These are phyloP conservation scores for Fusarium verrucosum DNA, from an alignment of 2,329 filamentous ascomycete species.

Conservation along the genomic window DNA sequence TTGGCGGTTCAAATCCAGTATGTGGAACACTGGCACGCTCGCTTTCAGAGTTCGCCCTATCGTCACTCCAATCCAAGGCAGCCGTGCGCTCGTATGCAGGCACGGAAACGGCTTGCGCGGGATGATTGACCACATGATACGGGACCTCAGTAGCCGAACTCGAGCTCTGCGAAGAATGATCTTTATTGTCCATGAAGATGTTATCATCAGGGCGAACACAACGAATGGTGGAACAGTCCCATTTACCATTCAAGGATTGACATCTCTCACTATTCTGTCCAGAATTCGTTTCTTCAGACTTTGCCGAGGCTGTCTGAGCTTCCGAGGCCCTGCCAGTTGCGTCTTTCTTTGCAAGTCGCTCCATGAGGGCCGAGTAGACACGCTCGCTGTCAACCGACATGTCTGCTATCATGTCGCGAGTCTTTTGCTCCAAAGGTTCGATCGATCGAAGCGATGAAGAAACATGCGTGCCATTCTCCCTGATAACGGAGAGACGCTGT, in stretches of 20 bases:
- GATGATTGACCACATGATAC: background rate
- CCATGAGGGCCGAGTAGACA: conserved; percentile 72
- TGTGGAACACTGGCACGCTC: background rate
- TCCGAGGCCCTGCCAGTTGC: background rate
- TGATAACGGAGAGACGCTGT: conserved; percentile 71
- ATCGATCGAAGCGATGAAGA: conserved; percentile 51
- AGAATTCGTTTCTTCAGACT: background rate
- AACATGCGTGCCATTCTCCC: conserved; percentile 59
- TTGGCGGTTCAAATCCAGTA: conserved; percentile 34
- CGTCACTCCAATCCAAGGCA: background rate
- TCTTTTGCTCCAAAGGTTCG: conserved; percentile 12
- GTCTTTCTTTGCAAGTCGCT: conserved; percentile 57
- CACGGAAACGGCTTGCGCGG: background rate
- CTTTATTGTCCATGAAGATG: conserved; percentile 43
- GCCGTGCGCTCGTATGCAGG: background rate
- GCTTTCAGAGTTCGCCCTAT: background rate
- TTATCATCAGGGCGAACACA: conserved; percentile 48
- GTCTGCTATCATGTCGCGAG: conserved; percentile 34
- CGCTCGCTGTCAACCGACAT: conserved; percentile 63
- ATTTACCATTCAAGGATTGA: conserved; percentile 11
- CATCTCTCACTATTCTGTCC: background rate
- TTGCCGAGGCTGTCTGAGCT: background rate
- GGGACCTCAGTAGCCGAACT: conserved; percentile 5
- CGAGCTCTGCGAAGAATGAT: background rate
- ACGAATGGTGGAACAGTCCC: conserved; percentile 47